phyloP scores from a whole-genome alignment of 2,329 filamentous ascomycete species.

The Pseudocercospora fijiensis region DNA sequence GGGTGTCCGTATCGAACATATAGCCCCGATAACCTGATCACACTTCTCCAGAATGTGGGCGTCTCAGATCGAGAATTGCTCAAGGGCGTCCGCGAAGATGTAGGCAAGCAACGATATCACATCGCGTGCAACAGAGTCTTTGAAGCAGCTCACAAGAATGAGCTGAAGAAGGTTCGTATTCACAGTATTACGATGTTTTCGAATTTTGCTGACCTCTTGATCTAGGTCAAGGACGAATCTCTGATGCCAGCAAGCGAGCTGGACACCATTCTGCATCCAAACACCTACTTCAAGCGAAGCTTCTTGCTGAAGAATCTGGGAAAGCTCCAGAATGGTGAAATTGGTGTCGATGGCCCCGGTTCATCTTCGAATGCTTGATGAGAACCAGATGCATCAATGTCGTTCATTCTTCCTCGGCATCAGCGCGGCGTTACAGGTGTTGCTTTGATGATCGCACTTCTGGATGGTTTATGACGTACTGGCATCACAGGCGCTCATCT shows the following conservation, averaged over 20 bases:
- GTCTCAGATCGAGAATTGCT: constrained; percentile 75
- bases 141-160: constrained; percentile 73
- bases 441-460: neutral
- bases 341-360: constrained; percentile 40
- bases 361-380: constrained; percentile 16
- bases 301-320: constrained; percentile 81
- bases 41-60: constrained; percentile 73
- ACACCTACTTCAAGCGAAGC: constrained; percentile 96
- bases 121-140: constrained; percentile 97
- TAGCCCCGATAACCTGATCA: constrained; percentile 77
- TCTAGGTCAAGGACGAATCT: constrained; percentile 47
- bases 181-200: neutral
- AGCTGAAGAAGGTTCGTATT: constrained; percentile 46
- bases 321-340: constrained; percentile 41
- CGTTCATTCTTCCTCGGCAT: neutral
- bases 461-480: neutral
- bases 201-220: constrained; percentile 11
- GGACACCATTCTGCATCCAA: constrained; percentile 95
- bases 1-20: constrained; percentile 98
- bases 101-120: constrained; percentile 83
- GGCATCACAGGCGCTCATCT: neutral
- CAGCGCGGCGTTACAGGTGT: constrained; percentile 2
- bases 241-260: constrained; percentile 64
- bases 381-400: neutral
- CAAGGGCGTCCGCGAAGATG: constrained; percentile 81